Base-by-base conservation (phyloP, 2,329 filamentous ascomycete genomes). In the Colletotrichum musicola region DNA sequence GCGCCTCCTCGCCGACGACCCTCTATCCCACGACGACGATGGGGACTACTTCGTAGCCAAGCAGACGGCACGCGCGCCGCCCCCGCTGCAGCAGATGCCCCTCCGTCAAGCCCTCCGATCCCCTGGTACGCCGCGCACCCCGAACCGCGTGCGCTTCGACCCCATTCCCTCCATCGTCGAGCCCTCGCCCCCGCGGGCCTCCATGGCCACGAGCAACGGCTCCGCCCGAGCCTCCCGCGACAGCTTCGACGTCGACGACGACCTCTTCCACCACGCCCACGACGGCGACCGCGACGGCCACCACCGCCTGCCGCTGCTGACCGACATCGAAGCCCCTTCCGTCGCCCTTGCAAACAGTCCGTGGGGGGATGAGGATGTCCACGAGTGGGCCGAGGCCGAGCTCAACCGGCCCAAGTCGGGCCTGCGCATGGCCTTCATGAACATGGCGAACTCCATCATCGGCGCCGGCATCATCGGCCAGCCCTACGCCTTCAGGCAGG, bases 401-500 rank as follows among this genome's bases (percentile, higher is more conserved):
- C 83, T 85, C 64, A 75, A 76, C 47, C 87, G 95, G 64, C 94
- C 95, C 54, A 95, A 95, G 81, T 97, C 93, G 66, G 92, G 92
- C 5, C 86, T 98, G 81, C 86, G 88, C 71, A 93, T 92, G 77
- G 95, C 96, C 3, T 98, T 99, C 74, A 97, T 98, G 94, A 99
- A 99, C 82, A 99, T 99, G 96, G 95, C 96, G 71, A 99, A 99
- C 83, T 97, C 93, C 75, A 99, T 99, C 78, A 98, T 99, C 73
- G 90, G 90, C 46, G 90, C 90, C 2, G 89, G 90, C 60, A 92
- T 92, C 79, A 91, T 92, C 75, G 89, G 93, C 4, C 96, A 99
- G 81, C 95, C 96, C 13, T 99, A 98, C 81, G 96, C 96, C n/a
- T 92, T 99, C 77, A 90, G 89, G 67, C 95, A 98, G 82, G 96